Evolutionary conservation across 1,284 basidiomycete genomes (phyloP).

Genomic region (Leccinum griseonigrum): DNA sequence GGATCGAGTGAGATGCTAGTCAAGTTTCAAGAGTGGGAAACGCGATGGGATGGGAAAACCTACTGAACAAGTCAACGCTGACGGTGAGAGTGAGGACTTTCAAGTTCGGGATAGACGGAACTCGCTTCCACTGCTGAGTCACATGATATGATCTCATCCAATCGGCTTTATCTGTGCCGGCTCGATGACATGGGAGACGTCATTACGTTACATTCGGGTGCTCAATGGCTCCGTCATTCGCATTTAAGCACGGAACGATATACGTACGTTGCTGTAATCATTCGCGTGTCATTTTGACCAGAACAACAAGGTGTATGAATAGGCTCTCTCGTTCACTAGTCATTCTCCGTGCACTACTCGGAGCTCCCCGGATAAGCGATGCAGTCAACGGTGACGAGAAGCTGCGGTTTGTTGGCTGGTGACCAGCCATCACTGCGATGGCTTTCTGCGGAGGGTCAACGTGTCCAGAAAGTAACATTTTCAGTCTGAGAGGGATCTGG

Average conservation of each 20-base stretch:
- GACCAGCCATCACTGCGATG: neutral
- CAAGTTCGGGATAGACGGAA: neutral
- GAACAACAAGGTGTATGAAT: no score
- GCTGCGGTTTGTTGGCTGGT: neutral
- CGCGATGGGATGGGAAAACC: slow-evolving; percentile 8
- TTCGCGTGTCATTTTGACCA: neutral
- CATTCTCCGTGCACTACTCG: no score
- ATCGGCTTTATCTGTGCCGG: neutral
- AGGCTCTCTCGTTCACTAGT: no score
- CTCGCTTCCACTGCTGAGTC: neutral
- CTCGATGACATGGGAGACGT: neutral
- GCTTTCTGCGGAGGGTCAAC: neutral
- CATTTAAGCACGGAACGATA: neutral
- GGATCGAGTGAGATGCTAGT: slow-evolving; percentile 13
- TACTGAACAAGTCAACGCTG: slow-evolving; percentile 9
- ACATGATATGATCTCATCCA: slow-evolving; percentile 13
- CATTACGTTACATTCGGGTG: no score
- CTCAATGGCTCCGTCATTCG: neutral
- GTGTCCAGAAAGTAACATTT: neutral
- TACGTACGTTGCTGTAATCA: neutral
- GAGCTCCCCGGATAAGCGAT: no score
- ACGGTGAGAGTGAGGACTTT: neutral
- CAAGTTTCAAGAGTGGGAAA: neutral
- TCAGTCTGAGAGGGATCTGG: neutral
- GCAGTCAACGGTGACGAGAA: neutral